Conservation (phyloP, 2,329 filamentous ascomycete species). For the Arthrobotrys entomopaga region DNA sequence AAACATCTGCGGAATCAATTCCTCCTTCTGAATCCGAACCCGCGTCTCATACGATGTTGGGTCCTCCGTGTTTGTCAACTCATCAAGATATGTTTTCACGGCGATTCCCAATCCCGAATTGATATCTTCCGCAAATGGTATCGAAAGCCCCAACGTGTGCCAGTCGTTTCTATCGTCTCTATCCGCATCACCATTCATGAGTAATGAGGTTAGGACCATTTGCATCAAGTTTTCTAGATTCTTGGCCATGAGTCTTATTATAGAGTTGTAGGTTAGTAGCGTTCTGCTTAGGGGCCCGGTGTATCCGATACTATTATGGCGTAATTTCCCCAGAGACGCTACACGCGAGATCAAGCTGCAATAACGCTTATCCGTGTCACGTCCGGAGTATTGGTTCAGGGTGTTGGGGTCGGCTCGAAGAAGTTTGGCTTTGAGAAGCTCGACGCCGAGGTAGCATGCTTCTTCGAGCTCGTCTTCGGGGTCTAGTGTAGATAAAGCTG, state of each 20-base stretch:
- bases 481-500: conserved; percentile 73
- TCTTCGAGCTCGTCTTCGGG: conserved; percentile 74
- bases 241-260: conserved; percentile 81
- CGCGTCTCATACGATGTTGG: conserved; percentile 66
- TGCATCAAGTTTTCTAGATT: conserved; percentile 85
- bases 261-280: conserved; percentile 83
- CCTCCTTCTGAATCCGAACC: conserved; percentile 68
- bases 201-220: conserved; percentile 80
- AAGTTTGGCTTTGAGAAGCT: conserved; percentile 81
- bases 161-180: conserved; percentile 70
- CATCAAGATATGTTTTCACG: conserved; percentile 81
- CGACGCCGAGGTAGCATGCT: conserved; percentile 81
- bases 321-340: conserved; percentile 81
- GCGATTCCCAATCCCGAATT: conserved; percentile 82
- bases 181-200: conserved; percentile 81
- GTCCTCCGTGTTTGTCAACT: conserved; percentile 70
- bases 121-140: conserved; percentile 76
- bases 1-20: conserved; percentile 67
- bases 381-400: conserved; percentile 63
- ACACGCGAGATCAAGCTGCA: conserved; percentile 86
- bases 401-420: conserved; percentile 75
- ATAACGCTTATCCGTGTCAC: conserved; percentile 78
- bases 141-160: conserved; percentile 74
- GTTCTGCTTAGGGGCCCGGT: conserved; percentile 93
- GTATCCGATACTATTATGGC: conserved; percentile 87